Evolutionary conservation across 495 filamentous ascomycete genomes (phyloP).

Genomic region (Astrothelium subdiscretum): DNA sequence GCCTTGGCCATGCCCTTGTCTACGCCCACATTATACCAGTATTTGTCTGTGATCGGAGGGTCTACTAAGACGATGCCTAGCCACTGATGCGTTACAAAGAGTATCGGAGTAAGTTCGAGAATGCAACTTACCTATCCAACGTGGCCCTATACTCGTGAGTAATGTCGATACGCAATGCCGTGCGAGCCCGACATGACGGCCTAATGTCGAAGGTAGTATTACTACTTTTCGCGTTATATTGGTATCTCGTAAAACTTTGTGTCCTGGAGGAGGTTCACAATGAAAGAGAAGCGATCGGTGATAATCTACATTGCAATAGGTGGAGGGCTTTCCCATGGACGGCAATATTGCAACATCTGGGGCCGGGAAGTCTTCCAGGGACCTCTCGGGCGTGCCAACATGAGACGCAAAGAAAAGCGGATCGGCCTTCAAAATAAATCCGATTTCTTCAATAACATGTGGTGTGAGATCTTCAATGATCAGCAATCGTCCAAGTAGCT

Average conservation of each 20-base stretch:
- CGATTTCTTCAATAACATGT: constrained; percentile 8
- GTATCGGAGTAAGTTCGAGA: background rate
- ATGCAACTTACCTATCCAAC: background rate
- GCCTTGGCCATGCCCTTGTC: background rate
- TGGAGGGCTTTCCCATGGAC: background rate
- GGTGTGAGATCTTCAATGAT: constrained; percentile 15
- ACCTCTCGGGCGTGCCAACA: background rate
- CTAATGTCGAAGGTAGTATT: background rate
- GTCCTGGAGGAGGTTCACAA: background rate
- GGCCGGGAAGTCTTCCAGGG: background rate
- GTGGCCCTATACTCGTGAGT: background rate
- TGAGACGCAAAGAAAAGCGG: constrained; percentile 11
- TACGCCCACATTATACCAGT: background rate
- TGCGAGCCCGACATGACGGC: background rate
- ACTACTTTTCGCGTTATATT: background rate
- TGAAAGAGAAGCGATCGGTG: background rate
- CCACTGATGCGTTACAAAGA: background rate
- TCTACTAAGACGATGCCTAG: constrained; percentile 12
- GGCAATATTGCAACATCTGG: background rate
- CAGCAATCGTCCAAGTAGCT: constrained; percentile 1
- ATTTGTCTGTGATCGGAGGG: constrained; percentile 2
- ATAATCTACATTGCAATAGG: background rate
- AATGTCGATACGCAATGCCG: background rate
- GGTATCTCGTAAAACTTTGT: background rate
- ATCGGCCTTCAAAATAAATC: constrained; percentile 5